Conservation (phyloP, 495 filamentous ascomycete species). For the Hypoxylon crocopeplum region DNA sequence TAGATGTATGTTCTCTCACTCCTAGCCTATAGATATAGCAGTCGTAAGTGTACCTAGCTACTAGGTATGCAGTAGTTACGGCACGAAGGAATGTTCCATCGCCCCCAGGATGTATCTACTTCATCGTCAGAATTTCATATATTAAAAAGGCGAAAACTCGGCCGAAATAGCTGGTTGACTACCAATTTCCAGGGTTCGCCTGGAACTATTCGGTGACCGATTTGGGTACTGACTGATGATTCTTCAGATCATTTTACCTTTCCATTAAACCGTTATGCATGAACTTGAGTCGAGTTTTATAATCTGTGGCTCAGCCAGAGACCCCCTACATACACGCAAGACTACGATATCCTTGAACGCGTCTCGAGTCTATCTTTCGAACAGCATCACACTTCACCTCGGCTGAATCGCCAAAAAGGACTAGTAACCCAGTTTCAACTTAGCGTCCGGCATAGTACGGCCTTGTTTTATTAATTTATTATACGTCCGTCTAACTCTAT, state of each 20-base stretch:
- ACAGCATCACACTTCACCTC: slow-evolving; percentile 14
- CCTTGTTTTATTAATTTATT: slow-evolving; percentile 14
- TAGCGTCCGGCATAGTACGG: slow-evolving; percentile 20
- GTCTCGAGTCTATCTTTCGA: no score
- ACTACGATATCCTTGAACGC: no score
- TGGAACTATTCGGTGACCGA: slow-evolving; percentile 22
- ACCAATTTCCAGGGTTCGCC: slow-evolving; percentile 8
- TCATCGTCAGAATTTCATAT: background rate
- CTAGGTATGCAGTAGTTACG: no score
- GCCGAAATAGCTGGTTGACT: slow-evolving; percentile 14
- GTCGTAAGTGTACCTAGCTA: no score
- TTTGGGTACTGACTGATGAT: slow-evolving; percentile 22
- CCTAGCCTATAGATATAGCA: no score
- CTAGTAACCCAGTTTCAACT: slow-evolving; percentile 21
- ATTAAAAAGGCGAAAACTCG: slow-evolving; percentile 12
- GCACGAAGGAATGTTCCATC: background rate
- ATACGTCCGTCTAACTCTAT: slow-evolving; percentile 3
- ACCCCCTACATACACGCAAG: no score
- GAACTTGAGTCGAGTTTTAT: slow-evolving; percentile 11
- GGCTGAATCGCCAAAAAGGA: slow-evolving; percentile 33
- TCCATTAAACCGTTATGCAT: slow-evolving; percentile 21
- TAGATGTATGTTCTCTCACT: no score
- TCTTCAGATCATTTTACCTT: slow-evolving; percentile 18
- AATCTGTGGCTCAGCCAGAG: slow-evolving; percentile 13
- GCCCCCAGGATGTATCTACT: background rate